Evolutionary conservation across 2,329 filamentous ascomycete species (phyloP).

Genomic region (Hypomyces perniciosus): DNA sequence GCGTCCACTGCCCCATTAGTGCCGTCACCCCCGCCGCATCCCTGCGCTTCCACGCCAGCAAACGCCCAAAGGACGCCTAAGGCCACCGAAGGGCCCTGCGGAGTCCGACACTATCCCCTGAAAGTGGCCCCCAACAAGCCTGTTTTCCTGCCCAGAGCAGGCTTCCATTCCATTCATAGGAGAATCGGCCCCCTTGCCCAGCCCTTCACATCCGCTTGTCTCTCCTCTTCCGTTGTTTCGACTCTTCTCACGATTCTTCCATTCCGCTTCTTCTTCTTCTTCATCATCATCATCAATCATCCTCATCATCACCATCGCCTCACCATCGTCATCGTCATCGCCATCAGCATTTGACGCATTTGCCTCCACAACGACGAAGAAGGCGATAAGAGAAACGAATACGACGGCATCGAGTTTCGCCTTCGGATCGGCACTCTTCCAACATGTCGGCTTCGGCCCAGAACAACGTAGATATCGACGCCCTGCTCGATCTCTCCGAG

Average conservation of each 20-base stretch:
- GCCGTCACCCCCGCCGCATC: constrained; percentile 12
- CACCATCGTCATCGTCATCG: background rate
- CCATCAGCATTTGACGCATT: background rate
- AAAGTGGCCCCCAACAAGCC: background rate
- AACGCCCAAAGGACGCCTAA: background rate
- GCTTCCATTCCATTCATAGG: constrained; percentile 30
- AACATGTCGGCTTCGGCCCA: constrained; percentile 37
- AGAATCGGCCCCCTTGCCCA: constrained; percentile 12
- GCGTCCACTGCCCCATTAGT: constrained; percentile 22
- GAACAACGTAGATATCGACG: constrained; percentile 49
- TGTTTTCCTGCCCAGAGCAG: constrained; percentile 19
- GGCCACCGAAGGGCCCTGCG: no score
- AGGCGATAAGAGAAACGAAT: background rate
- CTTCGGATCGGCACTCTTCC: constrained; percentile 7
- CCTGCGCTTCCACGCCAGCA: constrained; percentile 11
- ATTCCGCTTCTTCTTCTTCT: background rate
- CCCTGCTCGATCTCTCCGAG: constrained; percentile 54
- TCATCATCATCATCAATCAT: background rate
- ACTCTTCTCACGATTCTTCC: background rate
- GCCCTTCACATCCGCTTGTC: constrained; percentile 11
- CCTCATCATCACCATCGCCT: background rate
- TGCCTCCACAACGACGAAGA: background rate
- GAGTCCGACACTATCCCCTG: constrained; percentile 4
- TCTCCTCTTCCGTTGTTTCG: constrained; percentile 5
- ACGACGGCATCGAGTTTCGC: background rate